Evolutionary conservation across 257 asterid genomes (phyloP), one percentile per base, ranked within the genome.

Genomic region (Petunia axillaris): DNA sequence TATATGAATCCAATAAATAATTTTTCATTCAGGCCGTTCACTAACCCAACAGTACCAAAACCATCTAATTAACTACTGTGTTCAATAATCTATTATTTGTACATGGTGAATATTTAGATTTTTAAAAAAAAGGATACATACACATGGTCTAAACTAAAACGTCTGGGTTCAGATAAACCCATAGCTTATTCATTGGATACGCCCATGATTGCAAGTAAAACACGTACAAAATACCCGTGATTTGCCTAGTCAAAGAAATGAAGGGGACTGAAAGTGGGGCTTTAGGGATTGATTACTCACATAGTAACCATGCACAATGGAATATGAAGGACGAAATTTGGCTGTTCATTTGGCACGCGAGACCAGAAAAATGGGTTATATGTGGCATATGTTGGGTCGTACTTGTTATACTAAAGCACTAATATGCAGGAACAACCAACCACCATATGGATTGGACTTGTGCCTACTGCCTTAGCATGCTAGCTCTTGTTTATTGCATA

Each of bases 261-360:
- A 63, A 55, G 50, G 50, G 14, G 63, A 59, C 39, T 75, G 39
- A 4, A 7, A 53, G 48, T 46, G 2, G 65, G 53, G 6, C 25
- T 73, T 60, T 82, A 65, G 44, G 25, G 2, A 60, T 35, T 25
- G 66, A 60, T 8, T 25, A 60, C 40, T 8, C 15, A 2, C 25
- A 35, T 44, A 8, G 74, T 43, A 75, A 79, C 76, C 48, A 25
- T 25, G 25, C 25, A 16, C 13, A 14, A 55, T 83, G 77, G 64
- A 83, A 66, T 71, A 79, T 80, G 35, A 59, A 59, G 74, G 48
- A 40, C 6, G 76, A 67, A 65, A 35, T 36, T 13, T 57, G 73
- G 65, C 84, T 81, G 81, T 84, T 81, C 81, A 78, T 59, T 66
- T 41, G 65, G 87, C 82, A 81, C 67, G 84, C 84, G 71, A 37